Conservation (phyloP, 352 stramenopile genomes). For the Blastocystis sp. region DNA sequence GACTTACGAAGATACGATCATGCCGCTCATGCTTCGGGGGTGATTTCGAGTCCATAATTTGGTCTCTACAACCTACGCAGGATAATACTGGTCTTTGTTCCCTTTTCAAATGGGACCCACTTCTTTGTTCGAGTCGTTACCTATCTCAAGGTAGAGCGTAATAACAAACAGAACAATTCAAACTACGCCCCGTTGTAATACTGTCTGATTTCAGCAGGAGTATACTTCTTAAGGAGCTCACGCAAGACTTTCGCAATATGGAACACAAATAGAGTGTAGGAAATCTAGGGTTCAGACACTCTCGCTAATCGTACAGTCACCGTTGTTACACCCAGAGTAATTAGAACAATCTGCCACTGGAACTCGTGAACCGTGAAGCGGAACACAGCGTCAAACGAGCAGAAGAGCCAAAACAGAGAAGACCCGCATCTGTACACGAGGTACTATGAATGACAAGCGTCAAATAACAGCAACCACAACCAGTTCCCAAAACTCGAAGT, state of each 20-base stretch:
- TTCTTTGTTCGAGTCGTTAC: too few species aligned
- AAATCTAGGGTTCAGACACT: neutral
- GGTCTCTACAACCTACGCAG: neutral
- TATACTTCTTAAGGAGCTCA: neutral
- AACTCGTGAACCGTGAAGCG: neutral
- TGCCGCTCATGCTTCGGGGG: neutral
- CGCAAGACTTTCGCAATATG: neutral
- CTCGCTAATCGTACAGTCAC: neutral
- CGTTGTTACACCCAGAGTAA: neutral
- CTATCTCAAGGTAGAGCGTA: too few species aligned
- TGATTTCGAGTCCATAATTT: neutral
- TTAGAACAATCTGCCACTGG: neutral
- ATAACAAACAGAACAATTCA: neutral
- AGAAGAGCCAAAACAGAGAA: neutral
- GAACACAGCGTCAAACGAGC: neutral
- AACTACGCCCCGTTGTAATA: neutral
- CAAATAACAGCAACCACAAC: neutral
- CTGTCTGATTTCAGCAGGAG: neutral
- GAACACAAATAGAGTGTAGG: neutral
- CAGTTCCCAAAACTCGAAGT: neutral
- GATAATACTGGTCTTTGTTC: too few species aligned
- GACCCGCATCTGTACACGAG: neutral
- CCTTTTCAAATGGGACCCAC: too few species aligned
- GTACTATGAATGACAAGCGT: neutral
- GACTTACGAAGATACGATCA: constrained; percentile 6